phyloP scores from a whole-genome alignment of 371 early-diverging fungal species.

The Zopfochytrium polystomum region DNA sequence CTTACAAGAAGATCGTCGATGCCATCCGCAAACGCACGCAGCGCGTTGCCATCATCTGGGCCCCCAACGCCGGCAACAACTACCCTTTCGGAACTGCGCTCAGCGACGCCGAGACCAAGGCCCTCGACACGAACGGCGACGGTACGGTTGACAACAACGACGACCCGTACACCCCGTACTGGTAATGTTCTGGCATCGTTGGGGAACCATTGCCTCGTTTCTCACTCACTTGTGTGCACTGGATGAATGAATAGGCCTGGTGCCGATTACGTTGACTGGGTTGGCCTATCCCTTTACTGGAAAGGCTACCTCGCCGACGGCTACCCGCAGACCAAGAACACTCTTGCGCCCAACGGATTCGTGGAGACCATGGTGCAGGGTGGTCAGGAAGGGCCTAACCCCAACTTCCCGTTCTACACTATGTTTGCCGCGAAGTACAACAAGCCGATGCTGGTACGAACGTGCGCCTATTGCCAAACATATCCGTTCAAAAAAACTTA shows the following conservation, averaged over 20 bases:
- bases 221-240: constrained; percentile 2
- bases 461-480: too few species aligned
- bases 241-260: constrained; percentile 20
- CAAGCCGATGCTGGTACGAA: constrained; percentile 33
- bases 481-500: too few species aligned
- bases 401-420: constrained; percentile 25
- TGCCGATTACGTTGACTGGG: neutral
- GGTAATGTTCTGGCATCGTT: neutral
- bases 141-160: constrained; percentile 19
- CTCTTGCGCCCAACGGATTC: constrained; percentile 7
- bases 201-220: constrained; percentile 27
- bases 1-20: constrained; percentile 13
- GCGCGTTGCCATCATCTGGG: constrained; percentile 25
- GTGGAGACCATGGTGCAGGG: constrained; percentile 25
- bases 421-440: constrained; percentile 20
- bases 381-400: neutral
- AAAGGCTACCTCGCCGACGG: constrained; percentile 21
- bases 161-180: constrained; percentile 31
- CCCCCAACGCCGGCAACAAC: constrained; percentile 23
- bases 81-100: constrained; percentile 17
- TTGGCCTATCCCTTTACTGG: constrained; percentile 15
- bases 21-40: constrained; percentile 13
- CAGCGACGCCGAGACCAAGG: constrained; percentile 13
- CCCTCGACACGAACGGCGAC: constrained; percentile 38
- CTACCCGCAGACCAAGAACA: constrained; percentile 13